Evolutionary conservation across 139 green algal species (phyloP), one percentile per base, ranked within the genome.

Genomic region (Closterium sp.): DNA sequence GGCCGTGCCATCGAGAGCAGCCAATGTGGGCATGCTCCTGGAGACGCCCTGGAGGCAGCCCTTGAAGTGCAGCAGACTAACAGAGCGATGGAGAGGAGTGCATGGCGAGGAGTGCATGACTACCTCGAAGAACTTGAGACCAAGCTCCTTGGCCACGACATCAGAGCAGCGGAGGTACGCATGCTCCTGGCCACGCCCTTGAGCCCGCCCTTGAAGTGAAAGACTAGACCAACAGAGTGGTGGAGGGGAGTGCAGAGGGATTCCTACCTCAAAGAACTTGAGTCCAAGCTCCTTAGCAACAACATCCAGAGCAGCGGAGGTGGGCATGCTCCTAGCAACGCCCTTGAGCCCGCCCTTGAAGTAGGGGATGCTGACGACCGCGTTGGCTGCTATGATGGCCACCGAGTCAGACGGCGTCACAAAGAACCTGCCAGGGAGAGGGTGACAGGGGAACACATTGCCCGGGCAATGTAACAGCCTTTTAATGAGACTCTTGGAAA

Each of bases 91-190:
- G 34, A 42, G 34, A 42, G 34, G 34, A 42, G 34, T 42, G 4
- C 34, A 42, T 17, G 45, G 34, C 34, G 9, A 22, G 79, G 31
- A 89, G 31, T 17, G 79, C 5, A 45, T 24, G 3, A 0, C 11
- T 90, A 91, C 91, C 93, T 99, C 98, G 95, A 99, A 99, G 91
- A 94, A 94, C 73, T 95, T 92, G 62, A 95, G 50, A 10, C 73
- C 31, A 19, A 85, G 29, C 85, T 87, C 28, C 88, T 94, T 85
- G 21, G 90, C 94, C 4, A 95, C 94, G 10, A 94, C 73, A 31
- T 96, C 94, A 96, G 87, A 27, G 94, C 94, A 17, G 91, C 93
- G 5, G 94, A 96, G 24, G 94, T 96, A 38, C 90, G 94, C 94
- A 94, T 95, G 38, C 92, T 95, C 73, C 92, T 94, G 32, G 94